Conservation (phyloP, 352 stramenopile genomes). For the Stramenopiles sp. region DNA sequence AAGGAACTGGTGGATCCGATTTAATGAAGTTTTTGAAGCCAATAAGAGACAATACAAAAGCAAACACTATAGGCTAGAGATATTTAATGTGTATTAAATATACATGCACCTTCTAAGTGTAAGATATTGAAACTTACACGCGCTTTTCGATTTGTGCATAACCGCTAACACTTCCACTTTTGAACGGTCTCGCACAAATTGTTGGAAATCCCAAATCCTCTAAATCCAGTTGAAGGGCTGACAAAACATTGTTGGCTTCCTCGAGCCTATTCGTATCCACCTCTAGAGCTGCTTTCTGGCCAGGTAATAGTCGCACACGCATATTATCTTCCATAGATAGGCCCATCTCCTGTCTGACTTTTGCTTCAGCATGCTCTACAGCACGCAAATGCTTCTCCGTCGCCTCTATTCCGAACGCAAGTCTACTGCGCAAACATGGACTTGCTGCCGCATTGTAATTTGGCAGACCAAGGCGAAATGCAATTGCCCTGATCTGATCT, state of each 20-base stretch:
- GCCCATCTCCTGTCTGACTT: neutral
- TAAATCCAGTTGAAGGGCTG: neutral
- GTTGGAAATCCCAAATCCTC: neutral
- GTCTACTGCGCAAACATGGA: constrained; percentile 75
- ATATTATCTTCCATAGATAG: neutral
- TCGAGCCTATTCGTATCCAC: neutral
- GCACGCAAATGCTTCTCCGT: constrained; percentile 41
- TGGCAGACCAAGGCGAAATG: constrained; percentile 64
- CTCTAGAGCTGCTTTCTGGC: neutral
- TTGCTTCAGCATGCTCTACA: constrained; percentile 35
- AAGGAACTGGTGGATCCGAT: too few species aligned
- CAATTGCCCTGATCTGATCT: constrained; percentile 45
- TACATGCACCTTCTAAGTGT: too few species aligned
- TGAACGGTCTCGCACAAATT: neutral
- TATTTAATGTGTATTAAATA: too few species aligned
- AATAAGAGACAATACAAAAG: too few species aligned
- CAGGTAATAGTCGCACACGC: neutral
- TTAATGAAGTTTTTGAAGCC: too few species aligned
- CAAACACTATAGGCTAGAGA: too few species aligned
- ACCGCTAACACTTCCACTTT: neutral
- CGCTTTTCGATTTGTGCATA: neutral
- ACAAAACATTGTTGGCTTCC: neutral
- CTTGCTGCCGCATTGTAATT: constrained; percentile 88
- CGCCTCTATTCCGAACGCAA: constrained; percentile 78
- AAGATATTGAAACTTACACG: too few species aligned